Evolutionary conservation across 441 rosid species (phyloP).

Genomic region (Populus hybrid): DNA sequence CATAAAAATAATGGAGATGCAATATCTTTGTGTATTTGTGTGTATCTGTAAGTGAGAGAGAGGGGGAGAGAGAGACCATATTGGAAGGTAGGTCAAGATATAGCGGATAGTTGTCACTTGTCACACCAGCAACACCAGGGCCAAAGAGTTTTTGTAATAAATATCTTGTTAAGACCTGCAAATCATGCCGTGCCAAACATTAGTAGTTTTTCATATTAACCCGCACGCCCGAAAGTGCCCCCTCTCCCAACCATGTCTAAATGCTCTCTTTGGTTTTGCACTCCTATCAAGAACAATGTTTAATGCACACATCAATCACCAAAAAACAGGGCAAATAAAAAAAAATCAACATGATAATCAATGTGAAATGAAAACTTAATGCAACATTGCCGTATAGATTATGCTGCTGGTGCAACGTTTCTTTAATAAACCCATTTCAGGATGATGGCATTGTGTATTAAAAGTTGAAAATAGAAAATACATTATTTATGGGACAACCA

Average conservation of each 20-base stretch:
- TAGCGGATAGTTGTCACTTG: conserved; percentile 51
- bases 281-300: not conserved
- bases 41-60: not conserved
- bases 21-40: not conserved
- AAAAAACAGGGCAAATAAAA: not conserved
- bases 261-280: not conserved
- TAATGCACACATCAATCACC: not conserved
- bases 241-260: not conserved
- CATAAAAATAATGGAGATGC: not conserved
- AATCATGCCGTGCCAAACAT: conserved; percentile 6
- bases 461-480: not conserved
- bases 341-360: not conserved
- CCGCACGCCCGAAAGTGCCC: not conserved
- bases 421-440: not conserved
- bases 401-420: not conserved
- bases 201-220: not conserved
- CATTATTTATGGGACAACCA: too few relatives aligned
- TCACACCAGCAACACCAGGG: conserved; percentile 57
- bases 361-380: not conserved
- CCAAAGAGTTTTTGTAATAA: conserved; percentile 74
- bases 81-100: conserved; percentile 91
- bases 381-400: not conserved
- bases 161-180: conserved; percentile 78
- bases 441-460: not conserved
- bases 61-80: conserved; percentile 53